phyloP scores from a whole-genome alignment of 2,329 filamentous ascomycete species.

The Ophiostoma sp. region DNA sequence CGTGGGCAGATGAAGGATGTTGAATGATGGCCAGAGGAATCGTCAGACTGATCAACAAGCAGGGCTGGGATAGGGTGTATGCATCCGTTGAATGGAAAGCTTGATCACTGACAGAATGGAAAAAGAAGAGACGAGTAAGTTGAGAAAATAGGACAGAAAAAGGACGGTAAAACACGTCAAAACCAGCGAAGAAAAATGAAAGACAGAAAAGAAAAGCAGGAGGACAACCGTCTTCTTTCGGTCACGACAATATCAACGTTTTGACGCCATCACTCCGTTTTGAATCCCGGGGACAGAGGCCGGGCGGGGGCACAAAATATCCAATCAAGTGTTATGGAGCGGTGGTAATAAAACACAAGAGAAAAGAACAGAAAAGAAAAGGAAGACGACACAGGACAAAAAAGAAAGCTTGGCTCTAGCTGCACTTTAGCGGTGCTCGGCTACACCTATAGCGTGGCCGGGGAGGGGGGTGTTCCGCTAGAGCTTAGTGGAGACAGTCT shows the following conservation, averaged over 20 bases:
- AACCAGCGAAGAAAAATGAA: background rate
- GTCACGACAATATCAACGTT: constrained; percentile 9
- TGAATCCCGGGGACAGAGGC: background rate
- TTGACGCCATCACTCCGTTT: constrained; percentile 11
- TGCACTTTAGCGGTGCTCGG: background rate
- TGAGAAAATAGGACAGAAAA: background rate
- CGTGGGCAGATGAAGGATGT: background rate
- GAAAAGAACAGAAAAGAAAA: background rate
- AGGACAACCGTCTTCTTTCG: background rate
- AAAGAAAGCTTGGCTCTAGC: background rate
- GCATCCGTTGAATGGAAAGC: background rate
- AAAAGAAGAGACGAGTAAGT: background rate
- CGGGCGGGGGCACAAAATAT: background rate
- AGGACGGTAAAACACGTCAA: background rate
- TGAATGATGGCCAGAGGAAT: background rate
- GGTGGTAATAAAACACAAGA: too few species aligned
- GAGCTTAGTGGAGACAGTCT: background rate
- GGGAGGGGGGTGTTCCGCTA: background rate
- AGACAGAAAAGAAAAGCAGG: background rate
- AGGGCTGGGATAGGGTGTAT: background rate
- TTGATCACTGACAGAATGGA: background rate
- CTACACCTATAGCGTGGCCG: background rate
- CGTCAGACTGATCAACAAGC: background rate
- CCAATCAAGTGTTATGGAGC: background rate
- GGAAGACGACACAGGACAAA: background rate